These are phyloP conservation scores for Coemansia sp. DNA, from an alignment of 192 early-diverging fungal species.

Conservation along the genomic window DNA sequence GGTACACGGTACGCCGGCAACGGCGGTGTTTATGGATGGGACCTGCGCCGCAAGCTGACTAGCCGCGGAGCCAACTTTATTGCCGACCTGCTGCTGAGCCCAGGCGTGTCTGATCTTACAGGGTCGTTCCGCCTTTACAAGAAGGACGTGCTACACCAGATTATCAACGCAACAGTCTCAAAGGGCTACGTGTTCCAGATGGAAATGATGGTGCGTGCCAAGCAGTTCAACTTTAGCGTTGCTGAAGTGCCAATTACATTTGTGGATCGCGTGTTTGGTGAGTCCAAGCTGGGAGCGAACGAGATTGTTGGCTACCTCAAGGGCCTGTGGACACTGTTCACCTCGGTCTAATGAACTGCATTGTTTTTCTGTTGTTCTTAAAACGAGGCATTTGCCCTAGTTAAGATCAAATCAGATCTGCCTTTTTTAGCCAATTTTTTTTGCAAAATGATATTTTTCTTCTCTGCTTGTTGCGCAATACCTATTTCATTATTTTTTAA, in stretches of 20 bases:
- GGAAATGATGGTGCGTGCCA: constrained; percentile 99
- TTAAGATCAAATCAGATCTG: neutral
- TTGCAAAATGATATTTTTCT: neutral
- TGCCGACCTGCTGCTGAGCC: constrained; percentile 82
- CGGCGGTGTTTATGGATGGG: constrained; percentile 98
- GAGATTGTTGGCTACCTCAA: constrained; percentile 94
- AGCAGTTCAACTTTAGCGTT: constrained; percentile 84
- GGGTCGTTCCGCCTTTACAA: constrained; percentile 96
- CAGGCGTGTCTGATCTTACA: constrained; percentile 91
- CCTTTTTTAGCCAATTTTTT: too few species aligned
- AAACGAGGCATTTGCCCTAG: neutral
- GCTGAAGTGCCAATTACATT: constrained; percentile 97
- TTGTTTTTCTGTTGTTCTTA: too few species aligned
- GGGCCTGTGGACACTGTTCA: constrained; percentile 83
- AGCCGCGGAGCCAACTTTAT: constrained; percentile 98
- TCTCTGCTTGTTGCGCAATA: constrained; percentile 1
- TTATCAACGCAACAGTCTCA: constrained; percentile 87
- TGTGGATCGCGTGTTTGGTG: constrained; percentile 97
- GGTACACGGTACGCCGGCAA: constrained; percentile 86
- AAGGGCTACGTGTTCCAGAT: constrained; percentile 99
- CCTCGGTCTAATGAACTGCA: constrained; percentile 52
- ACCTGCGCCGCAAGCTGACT: constrained; percentile 91
- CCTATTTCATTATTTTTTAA: neutral
- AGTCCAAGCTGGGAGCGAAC: constrained; percentile 91
- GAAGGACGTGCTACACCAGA: constrained; percentile 78